Base-by-base conservation (phyloP, 331 rosid genomes). In the Quercus phellos region DNA sequence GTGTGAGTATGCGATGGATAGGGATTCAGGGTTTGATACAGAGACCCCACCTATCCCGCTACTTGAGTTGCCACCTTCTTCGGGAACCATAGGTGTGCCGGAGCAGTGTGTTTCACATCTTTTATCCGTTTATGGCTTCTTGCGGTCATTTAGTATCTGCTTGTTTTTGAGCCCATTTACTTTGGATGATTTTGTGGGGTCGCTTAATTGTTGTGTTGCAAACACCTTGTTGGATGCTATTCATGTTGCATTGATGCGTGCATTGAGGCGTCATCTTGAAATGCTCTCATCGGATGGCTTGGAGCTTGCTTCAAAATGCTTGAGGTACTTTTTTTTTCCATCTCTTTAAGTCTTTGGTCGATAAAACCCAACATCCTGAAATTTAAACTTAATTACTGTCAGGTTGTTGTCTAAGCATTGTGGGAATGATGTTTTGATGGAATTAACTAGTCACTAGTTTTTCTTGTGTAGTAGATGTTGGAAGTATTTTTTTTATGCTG, bases 101-200 rank as follows among this genome's bases (percentile, higher is more conserved):
- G 98, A 91, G 84, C 85, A 18, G 71, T 89, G 81, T 66, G 92
- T 95, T 55, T 88, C 96, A 4, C 89, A 85, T 75, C 91, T 95
- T 16, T 79, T 95, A 34, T 76, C 98, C 2, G 96, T 95, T 5
- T 95, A 95, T 71, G 91, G 97, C 77, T 91, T 93, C 77, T 77
- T 93, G 60, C 87, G 98, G 60, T 91, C 98, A 0, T 90, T 93
- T 77, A 93, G 98, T 55, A 86, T 81, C 56, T 74, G 84, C 59
- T 38, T 95, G 83, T 95, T 89, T 73, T 79, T 95, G 68, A 74
- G 76, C 63, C 99, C 99, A 0, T 95, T 93, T 76, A 81, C 93
- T 51, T 78, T 95, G 89, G 99, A 95, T 70, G 99, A 95, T 35
- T 93, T 95, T 74, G 94, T 95, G 73, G 99, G 98, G 8, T 85